Base-by-base conservation (phyloP, 179 eudicot genomes). In the Beta lomatogona region DNA sequence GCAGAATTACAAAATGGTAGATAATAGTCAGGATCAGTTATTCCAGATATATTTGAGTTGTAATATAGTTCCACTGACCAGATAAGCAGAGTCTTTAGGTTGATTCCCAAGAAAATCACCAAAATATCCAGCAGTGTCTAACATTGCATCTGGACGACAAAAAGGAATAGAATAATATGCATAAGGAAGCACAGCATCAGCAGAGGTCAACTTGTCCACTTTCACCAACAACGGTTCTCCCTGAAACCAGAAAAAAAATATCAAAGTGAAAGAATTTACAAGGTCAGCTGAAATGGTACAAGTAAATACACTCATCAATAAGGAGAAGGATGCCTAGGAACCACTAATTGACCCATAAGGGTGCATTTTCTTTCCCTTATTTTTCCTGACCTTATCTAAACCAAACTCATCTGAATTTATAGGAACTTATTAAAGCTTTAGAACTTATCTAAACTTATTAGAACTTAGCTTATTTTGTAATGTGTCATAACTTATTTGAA, bases 161-260 rank as follows among this genome's bases (percentile, higher is more conserved):
- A 83, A 91, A 44, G 90, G 90, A 69, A 90, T 80, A 52, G 89
- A 87, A 72, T 91, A 91, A 81, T 87, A 91, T 46, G 89, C 75
- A 73, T 90, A 90, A 16, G 94, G 92, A 77, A 91, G 91, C 82
- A 90, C 90, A 36, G 90, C 85, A 63, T 89, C 87, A 21, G 83
- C 83, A 63, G 94, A 91, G 45, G 90, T 82, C 78, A 91, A 72
- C 55, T 90, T 88, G 83, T 91, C 88, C 71, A 91, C 91, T 90
- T 90, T 88, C 79, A 91, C 91, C 84, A 52, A 82, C 75, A 91
- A 78, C 75, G 21, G 68, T 82, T 88, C 93, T 15, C 91, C 93
- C 94, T 91, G 86, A 70, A 85, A 50, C 75, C 77, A 69, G 66
- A 59, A 68, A 15, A 9, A 73, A 0, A 46, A 4, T 59, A 59